These are phyloP conservation scores for Colletotrichum simmondsii DNA, from an alignment of 2,329 filamentous ascomycete species.

Conservation along the genomic window DNA sequence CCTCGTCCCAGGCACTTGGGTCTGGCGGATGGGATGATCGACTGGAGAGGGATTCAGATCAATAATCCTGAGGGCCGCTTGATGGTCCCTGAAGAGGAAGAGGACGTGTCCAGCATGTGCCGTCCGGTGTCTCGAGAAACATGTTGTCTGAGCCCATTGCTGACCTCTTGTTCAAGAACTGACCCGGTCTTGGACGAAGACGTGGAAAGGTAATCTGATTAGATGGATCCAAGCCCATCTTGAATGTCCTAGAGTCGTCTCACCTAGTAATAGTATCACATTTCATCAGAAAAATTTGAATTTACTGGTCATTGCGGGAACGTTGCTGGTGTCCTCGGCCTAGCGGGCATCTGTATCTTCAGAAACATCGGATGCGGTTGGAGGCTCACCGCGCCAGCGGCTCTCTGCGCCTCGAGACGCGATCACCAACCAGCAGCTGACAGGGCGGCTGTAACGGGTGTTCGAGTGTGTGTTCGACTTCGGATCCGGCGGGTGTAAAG, in stretches of 20 bases:
- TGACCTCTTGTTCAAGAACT: background rate
- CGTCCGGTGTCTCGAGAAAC: background rate
- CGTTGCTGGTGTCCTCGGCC: too few relatives aligned
- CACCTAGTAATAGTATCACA: background rate
- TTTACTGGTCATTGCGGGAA: background rate
- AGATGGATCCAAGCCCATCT: background rate
- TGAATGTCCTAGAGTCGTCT: background rate
- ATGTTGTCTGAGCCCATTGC: background rate
- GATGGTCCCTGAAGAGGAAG: background rate
- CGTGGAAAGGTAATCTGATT: background rate
- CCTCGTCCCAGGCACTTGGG: background rate
- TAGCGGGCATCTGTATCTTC: background rate
- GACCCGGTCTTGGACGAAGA: background rate
- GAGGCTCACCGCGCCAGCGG: background rate
- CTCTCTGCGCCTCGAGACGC: slow-evolving; percentile 16
- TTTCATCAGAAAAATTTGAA: background rate
- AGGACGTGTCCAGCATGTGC: background rate
- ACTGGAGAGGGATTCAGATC: background rate
- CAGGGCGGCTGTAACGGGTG: background rate
- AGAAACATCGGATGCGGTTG: background rate
- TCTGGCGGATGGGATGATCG: background rate
- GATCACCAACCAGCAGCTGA: background rate
- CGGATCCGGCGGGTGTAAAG: slow-evolving; percentile 23
- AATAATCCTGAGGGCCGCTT: background rate
- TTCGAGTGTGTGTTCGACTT: background rate